phyloP scores from a whole-genome alignment of 495 filamentous ascomycete species.

The Beverwykella pulmonaria region DNA sequence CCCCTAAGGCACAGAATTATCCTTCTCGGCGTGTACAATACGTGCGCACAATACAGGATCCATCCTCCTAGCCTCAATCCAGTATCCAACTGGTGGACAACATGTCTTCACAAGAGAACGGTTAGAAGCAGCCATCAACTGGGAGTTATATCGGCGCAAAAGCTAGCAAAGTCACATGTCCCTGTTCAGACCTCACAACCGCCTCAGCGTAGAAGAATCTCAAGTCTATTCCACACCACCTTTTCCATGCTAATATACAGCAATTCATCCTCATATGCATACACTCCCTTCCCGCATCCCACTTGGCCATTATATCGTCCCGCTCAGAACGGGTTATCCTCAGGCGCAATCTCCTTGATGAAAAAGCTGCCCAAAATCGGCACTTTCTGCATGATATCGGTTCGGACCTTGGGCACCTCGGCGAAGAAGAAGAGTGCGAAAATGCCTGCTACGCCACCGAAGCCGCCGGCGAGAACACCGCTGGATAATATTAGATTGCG shows the following conservation, averaged over 20 bases:
- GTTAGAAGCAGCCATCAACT: too few species aligned
- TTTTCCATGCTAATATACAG: constrained; percentile 21
- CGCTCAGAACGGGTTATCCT: constrained; percentile 60
- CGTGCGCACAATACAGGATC: too few species aligned
- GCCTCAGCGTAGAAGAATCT: too few species aligned
- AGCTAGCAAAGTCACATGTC: too few species aligned
- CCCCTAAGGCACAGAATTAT: too few species aligned
- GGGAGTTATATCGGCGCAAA: too few species aligned
- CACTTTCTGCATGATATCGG: constrained; percentile 63
- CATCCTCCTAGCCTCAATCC: too few species aligned
- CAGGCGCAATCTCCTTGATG: constrained; percentile 60
- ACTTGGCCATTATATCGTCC: constrained; percentile 7
- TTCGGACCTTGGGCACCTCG: constrained; percentile 67
- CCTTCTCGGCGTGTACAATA: too few species aligned
- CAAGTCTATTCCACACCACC: not conserved
- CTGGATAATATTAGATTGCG: constrained; percentile 44
- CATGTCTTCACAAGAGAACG: too few species aligned
- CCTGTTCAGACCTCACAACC: too few species aligned
- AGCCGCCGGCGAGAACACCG: constrained; percentile 56
- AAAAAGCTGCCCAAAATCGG: constrained; percentile 64
- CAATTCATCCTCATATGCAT: constrained; percentile 16
- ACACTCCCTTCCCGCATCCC: constrained; percentile 14
- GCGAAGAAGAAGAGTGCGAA: constrained; percentile 73
- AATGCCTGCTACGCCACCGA: constrained; percentile 63
- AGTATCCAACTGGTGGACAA: too few species aligned